phyloP scores from a whole-genome alignment of 2,329 filamentous ascomycete species.

The Epichloe aotearoae region DNA sequence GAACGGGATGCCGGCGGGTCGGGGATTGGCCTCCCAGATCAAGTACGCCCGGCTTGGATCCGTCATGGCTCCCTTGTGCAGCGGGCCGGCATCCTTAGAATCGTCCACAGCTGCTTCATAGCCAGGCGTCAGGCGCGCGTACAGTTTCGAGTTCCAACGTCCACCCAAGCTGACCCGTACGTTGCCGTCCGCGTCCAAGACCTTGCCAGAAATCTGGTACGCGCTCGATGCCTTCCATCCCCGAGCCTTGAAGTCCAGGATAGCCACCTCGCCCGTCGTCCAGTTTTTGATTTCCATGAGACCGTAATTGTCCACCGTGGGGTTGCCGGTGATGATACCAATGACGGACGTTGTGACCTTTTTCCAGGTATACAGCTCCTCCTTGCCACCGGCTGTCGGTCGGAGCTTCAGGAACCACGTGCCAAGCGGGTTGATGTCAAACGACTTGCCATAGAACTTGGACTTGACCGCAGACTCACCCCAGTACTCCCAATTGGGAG shows the following conservation, averaged over 20 bases:
- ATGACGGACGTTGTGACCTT: slow-evolving; percentile 97
- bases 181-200: slow-evolving; percentile 64
- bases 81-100: slow-evolving; percentile 25
- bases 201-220: slow-evolving; percentile 77
- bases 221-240: slow-evolving; percentile 93
- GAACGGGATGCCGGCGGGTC: slow-evolving; percentile 80
- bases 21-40: slow-evolving; percentile 79
- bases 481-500: slow-evolving; percentile 91
- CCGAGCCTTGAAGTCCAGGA: slow-evolving; percentile 84
- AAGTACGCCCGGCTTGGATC: slow-evolving; percentile 69
- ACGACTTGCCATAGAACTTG: slow-evolving; percentile 95
- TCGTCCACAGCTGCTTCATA: slow-evolving; percentile 64
- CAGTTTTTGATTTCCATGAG: slow-evolving; percentile 96
- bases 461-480: slow-evolving; percentile 91
- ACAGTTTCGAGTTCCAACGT: slow-evolving; percentile 95
- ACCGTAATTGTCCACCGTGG: slow-evolving; percentile 95
- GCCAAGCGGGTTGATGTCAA: slow-evolving; percentile 90
- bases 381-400: slow-evolving; percentile 58
- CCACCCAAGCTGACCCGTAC: slow-evolving; percentile 85
- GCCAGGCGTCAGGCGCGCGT: slow-evolving; percentile 82
- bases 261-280: slow-evolving; percentile 83
- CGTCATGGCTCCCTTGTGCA: slow-evolving; percentile 38
- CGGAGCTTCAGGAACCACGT: slow-evolving; percentile 92
- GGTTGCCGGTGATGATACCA: slow-evolving; percentile 93
- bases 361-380: slow-evolving; percentile 95